Evolutionary conservation across 345 rosid species (phyloP).

Genomic region (Anacardium occidentale): DNA sequence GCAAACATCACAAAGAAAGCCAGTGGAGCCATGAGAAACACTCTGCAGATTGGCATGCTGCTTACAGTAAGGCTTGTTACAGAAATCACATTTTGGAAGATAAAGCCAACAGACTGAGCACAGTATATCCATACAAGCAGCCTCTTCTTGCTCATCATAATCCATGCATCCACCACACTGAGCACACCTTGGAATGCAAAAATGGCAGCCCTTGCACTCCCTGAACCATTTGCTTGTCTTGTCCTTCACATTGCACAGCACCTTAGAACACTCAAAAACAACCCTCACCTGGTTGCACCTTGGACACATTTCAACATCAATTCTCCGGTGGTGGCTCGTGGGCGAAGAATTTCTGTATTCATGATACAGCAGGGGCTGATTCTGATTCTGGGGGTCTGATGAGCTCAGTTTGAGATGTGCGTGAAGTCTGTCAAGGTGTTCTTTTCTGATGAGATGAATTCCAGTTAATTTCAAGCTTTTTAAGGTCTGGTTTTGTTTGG

Average conservation of each 20-base stretch:
- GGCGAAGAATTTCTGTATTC: slow-evolving; percentile 10
- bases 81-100: slow-evolving; percentile 66
- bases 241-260: slow-evolving; percentile 30
- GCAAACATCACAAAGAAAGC: slow-evolving; percentile 61
- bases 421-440: slow-evolving; percentile 44
- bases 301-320: slow-evolving; percentile 70
- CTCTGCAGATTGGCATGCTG: slow-evolving; percentile 30
- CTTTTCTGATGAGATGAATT: slow-evolving; percentile 45
- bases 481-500: slow-evolving; percentile 30
- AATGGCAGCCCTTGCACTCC: slow-evolving; percentile 53
- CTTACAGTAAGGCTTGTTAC: slow-evolving; percentile 71
- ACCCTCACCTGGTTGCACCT: slow-evolving; percentile 55
- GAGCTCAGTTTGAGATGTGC: slow-evolving; percentile 30
- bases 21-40: slow-evolving; percentile 21
- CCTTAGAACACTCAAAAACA: slow-evolving; percentile 56
- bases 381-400: slow-evolving; percentile 9
- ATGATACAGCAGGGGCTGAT: slow-evolving; percentile 27
- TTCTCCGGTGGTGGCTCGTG: neutral
- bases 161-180: slow-evolving; percentile 60
- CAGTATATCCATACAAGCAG: slow-evolving; percentile 47
- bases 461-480: slow-evolving; percentile 50
- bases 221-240: slow-evolving; percentile 10
- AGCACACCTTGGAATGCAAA: slow-evolving; percentile 63
- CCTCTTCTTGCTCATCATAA: slow-evolving; percentile 44
- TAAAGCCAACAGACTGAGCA: slow-evolving; percentile 71